A percentile compares a stretch with the other conserved stretches of the same genome.
Conservation (phyloP, 2,329 filamentous ascomycete species). For the Xylariomycetidae sp. region DNA sequence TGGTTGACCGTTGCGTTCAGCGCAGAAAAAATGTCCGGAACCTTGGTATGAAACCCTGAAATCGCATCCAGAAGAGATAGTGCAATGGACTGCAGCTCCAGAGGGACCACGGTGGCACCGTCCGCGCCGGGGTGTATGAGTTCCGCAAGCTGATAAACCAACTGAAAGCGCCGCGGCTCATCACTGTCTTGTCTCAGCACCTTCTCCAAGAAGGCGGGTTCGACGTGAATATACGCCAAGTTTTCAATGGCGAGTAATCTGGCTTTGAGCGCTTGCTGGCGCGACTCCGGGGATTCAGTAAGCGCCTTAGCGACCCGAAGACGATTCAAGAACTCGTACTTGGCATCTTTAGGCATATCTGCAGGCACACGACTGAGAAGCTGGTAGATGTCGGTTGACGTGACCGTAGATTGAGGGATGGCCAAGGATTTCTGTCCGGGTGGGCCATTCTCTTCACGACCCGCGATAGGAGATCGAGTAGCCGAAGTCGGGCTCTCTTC, state of each 20-base stretch:
- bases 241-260: conserved; percentile 86
- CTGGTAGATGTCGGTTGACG: conserved; percentile 47
- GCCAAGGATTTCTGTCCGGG: conserved; percentile 57
- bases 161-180: conserved; percentile 79
- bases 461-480: conserved; percentile 33
- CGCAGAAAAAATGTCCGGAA: conserved; percentile 79
- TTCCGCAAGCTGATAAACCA: conserved; percentile 88
- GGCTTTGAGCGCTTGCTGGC: conserved; percentile 72
- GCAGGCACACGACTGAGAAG: conserved; percentile 50
- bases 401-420: conserved; percentile 51
- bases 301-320: conserved; percentile 80
- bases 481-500: conserved; percentile 40
- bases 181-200: conserved; percentile 83
- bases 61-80: conserved; percentile 81
- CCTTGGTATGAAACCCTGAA: conserved; percentile 68
- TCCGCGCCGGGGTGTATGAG: conserved; percentile 77
- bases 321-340: conserved; percentile 81
- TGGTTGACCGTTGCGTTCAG: conserved; percentile 95
- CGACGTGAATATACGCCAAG: conserved; percentile 80
- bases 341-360: conserved; percentile 64
- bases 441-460: conserved; percentile 33
- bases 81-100: conserved; percentile 75
- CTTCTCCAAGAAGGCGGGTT: conserved; percentile 77
- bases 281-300: conserved; percentile 54
- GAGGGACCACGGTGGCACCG: conserved; percentile 60